Base-by-base conservation (phyloP, 164 flowering plant species). In the Piper betle region DNA sequence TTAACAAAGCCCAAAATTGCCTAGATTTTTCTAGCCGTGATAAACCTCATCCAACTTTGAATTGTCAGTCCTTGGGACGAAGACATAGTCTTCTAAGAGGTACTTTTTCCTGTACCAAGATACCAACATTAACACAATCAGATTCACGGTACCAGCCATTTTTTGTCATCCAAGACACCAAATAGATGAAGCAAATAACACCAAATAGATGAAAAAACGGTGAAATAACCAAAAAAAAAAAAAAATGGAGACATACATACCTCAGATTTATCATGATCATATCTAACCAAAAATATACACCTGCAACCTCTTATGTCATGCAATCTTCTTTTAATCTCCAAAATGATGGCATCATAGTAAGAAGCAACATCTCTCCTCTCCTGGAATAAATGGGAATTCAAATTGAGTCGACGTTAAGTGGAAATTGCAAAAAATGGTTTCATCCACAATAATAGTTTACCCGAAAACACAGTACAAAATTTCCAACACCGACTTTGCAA, bases 391-490 rank as follows among this genome's bases (percentile, higher is more conserved):
- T 39, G 15, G 68, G 16, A 8, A 50, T 46, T 2, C 48, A 6
- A 6, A 50, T 54, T 25, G 46, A 18, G 53, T 48, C 8, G 15
- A 58, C 9, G 17, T 58, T 4, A 18, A 38, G n/a, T 37, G 41
- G 6, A 16, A 55, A 2, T 55, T 9, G 16, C 25, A 20, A 43
- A 33, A 43, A 40, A 19, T 25, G 17, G 6, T 15, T 25, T 12
- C 50, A 5, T 12, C 50, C 50, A 46, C 3, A 12, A 46, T 0
- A 20, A 9, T 15, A 59, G 41, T 17, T 54, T 77, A 88, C 96
- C 91, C 78, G 88, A 69, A 79, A 85, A 75, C 98, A 88, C 37
- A 92, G 77, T 37, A 87, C 83, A 33, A 74, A 79, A 73, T 89
- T 91, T 56, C 95, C 95, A 68, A 75, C 73, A 52, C 75, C 73